phyloP scores from a whole-genome alignment of 176 grass and related monocot species.

The maize (Zea mays) region DNA sequence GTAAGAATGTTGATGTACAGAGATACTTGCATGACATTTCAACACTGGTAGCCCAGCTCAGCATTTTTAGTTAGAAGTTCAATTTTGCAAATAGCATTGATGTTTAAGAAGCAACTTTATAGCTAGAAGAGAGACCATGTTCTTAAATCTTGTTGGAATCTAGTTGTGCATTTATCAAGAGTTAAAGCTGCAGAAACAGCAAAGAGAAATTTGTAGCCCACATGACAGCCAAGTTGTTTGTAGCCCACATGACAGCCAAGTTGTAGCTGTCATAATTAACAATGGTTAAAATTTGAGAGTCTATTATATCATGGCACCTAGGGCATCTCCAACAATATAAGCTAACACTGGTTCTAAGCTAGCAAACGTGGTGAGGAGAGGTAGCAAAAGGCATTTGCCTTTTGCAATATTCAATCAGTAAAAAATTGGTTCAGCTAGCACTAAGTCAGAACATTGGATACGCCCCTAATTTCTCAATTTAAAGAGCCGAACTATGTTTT shows the following conservation, averaged over 20 bases:
- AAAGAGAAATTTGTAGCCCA: not conserved
- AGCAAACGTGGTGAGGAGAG: not conserved
- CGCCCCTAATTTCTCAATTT: not conserved
- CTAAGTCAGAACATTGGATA: not conserved
- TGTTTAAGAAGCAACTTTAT: not conserved
- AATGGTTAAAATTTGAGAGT: not conserved
- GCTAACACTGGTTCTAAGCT: not conserved
- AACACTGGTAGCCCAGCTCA: not conserved
- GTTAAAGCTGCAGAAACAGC: constrained; percentile 9
- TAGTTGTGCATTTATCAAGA: constrained; percentile 12
- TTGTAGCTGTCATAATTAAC: constrained; percentile 1
- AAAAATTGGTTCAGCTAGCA: not conserved
- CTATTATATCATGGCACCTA: not conserved
- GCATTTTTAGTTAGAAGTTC: not conserved
- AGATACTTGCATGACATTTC: not conserved
- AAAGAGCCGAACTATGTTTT: not conserved
- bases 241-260: constrained; percentile 5
- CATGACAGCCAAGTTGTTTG: not conserved
- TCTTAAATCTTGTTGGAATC: not conserved
- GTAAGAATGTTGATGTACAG: constrained; percentile 4
- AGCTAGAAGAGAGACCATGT: not conserved
- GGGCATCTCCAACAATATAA: not conserved
- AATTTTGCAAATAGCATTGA: constrained; percentile 14
- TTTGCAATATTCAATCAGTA: not conserved
- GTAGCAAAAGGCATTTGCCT: not conserved